Conservation (phyloP, 768 basidiomycete genomes). For the Chalciporus sphaerocephalus region DNA sequence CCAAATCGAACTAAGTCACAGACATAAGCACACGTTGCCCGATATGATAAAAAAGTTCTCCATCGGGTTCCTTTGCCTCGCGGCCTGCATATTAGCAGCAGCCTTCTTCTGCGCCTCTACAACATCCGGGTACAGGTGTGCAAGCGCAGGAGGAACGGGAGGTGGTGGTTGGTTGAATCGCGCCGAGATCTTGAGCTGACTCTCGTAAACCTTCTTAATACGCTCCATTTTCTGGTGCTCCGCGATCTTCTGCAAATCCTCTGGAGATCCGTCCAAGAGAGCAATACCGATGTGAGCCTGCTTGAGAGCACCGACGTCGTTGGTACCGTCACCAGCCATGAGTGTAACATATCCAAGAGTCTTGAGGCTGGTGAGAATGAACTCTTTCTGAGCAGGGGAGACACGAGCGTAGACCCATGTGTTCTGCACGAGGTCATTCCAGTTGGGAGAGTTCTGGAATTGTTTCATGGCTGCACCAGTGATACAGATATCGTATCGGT, state of each 20-base stretch:
- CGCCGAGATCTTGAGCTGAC: constrained; percentile 84
- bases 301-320: constrained; percentile 97
- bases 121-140: constrained; percentile 83
- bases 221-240: constrained; percentile 87
- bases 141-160: constrained; percentile 84
- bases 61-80: constrained; percentile 81
- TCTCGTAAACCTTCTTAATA: constrained; percentile 96
- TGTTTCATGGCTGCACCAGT: constrained; percentile 93
- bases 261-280: constrained; percentile 82
- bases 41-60: constrained; percentile 47
- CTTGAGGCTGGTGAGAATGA: constrained; percentile 88
- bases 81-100: constrained; percentile 55
- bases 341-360: constrained; percentile 86
- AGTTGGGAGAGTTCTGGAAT: constrained; percentile 64
- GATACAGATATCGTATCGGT: constrained; percentile 92
- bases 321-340: constrained; percentile 99
- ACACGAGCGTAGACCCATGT: constrained; percentile 99
- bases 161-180: constrained; percentile 93
- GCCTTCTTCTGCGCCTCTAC: constrained; percentile 87
- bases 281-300: constrained; percentile 98
- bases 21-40: constrained; percentile 4
- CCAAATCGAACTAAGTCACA: constrained; percentile 63
- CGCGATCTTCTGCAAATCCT: constrained; percentile 90
- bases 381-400: constrained; percentile 92
- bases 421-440: constrained; percentile 82